Evolutionary conservation across 2,329 filamentous ascomycete genomes (phyloP).

Genomic region (Tympanopsis confertula): DNA sequence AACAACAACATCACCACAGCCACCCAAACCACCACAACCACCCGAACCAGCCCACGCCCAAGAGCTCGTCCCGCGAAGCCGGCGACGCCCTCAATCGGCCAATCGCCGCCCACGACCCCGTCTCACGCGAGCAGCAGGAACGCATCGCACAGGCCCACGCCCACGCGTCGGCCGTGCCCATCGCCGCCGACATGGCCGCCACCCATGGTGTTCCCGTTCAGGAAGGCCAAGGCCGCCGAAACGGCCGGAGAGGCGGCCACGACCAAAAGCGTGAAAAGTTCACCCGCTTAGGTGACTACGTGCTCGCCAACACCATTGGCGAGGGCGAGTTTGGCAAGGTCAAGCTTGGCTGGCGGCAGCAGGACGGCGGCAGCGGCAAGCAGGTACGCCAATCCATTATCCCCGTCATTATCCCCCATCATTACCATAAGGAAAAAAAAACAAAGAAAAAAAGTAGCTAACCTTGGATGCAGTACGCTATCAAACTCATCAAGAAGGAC

Average conservation of each 20-base stretch:
- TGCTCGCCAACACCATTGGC: constrained; percentile 87
- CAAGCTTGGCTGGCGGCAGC: constrained; percentile 95
- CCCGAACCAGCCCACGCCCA: constrained; percentile 40
- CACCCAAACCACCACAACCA: constrained; percentile 36
- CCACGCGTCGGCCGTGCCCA: constrained; percentile 21
- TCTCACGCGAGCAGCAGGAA: constrained; percentile 63
- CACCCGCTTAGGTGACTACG: constrained; percentile 89
- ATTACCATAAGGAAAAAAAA: constrained; percentile 3
- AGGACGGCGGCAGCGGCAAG: constrained; percentile 58
- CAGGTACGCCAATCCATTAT: constrained; percentile 38
- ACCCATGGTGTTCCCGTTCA: constrained; percentile 27
- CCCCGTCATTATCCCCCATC: constrained; percentile 1
- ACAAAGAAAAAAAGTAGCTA: constrained; percentile 3
- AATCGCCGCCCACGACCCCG: constrained; percentile 63
- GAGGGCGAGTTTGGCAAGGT: constrained; percentile 99
- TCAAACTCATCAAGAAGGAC: constrained; percentile 93
- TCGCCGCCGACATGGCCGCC: constrained; percentile 29
- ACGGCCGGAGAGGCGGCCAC: constrained; percentile 46
- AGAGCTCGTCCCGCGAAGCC: constrained; percentile 59
- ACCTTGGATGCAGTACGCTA: constrained; percentile 59
- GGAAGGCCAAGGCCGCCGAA: constrained; percentile 33
- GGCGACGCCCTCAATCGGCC: constrained; percentile 71
- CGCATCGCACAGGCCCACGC: constrained; percentile 50
- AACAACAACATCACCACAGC: constrained; percentile 30
- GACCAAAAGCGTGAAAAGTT: constrained; percentile 55